phyloP scores from a whole-genome alignment of 345 rosid species.

The Cardamine resedifolia region DNA sequence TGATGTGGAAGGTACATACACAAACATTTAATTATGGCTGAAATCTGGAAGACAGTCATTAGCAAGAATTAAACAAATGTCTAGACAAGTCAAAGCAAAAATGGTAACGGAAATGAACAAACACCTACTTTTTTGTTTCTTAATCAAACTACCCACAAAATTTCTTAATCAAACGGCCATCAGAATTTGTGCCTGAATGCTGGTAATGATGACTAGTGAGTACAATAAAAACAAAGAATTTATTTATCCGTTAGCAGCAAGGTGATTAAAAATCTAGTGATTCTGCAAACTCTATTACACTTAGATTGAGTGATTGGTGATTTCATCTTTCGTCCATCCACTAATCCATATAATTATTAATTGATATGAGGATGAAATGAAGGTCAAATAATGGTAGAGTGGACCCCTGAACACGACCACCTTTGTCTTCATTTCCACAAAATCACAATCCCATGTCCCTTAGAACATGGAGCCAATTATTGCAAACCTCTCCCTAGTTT shows the following conservation, averaged over 20 bases:
- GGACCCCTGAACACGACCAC: slow-evolving; percentile 33
- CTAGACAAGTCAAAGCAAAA: neutral
- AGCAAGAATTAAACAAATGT: slow-evolving; percentile 19
- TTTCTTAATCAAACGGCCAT: neutral
- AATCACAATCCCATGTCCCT: slow-evolving; percentile 23
- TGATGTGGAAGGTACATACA: slow-evolving; percentile 1
- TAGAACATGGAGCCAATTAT: slow-evolving; percentile 23
- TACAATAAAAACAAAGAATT: neutral
- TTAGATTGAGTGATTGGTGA: neutral
- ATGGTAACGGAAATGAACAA: slow-evolving; percentile 2
- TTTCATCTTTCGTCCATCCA: neutral
- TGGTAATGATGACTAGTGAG: neutral
- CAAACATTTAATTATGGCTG: slow-evolving; percentile 24
- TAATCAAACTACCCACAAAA: neutral
- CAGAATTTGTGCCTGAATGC: neutral
- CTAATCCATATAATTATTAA: neutral
- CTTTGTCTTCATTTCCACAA: slow-evolving; percentile 25
- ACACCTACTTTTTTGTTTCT: slow-evolving; percentile 14
- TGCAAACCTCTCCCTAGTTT: slow-evolving; percentile 7
- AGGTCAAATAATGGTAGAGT: slow-evolving; percentile 24
- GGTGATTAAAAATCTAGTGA: neutral
- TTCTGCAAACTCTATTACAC: neutral
- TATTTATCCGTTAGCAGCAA: neutral
- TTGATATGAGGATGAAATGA: neutral
- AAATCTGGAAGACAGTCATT: slow-evolving; percentile 19